phyloP scores from a whole-genome alignment of 768 basidiomycete genomes.

The Leccinum ochraceum region DNA sequence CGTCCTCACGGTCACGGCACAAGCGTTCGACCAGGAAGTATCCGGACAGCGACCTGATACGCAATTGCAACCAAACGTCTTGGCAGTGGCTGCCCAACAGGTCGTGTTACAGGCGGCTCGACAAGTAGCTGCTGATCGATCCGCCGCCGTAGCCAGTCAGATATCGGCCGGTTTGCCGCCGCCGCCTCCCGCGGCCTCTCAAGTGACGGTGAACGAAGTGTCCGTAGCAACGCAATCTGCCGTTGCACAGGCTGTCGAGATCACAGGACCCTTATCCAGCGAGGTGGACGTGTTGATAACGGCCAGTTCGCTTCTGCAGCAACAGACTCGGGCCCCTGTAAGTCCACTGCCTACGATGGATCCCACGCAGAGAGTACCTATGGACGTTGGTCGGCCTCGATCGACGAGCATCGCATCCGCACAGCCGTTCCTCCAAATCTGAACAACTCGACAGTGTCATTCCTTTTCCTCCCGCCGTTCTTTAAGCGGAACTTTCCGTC shows the following conservation, averaged over 20 bases:
- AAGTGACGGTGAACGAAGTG: constrained; percentile 57
- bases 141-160: constrained; percentile 42
- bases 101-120: constrained; percentile 78
- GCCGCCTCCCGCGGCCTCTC: constrained; percentile 32
- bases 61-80: constrained; percentile 49
- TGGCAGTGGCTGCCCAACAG: constrained; percentile 78
- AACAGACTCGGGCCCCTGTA: constrained; percentile 38
- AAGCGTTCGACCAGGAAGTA: constrained; percentile 73
- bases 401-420: constrained; percentile 34
- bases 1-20: constrained; percentile 68
- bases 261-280: constrained; percentile 68
- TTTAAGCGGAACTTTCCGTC: constrained; percentile 28
- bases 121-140: constrained; percentile 54
- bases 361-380: constrained; percentile 28
- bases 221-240: constrained; percentile 70
- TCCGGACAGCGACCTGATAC: constrained; percentile 52
- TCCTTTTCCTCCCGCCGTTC: constrained; percentile 28
- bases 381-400: constrained; percentile 37
- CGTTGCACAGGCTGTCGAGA: constrained; percentile 80
- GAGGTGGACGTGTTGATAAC: constrained; percentile 83
- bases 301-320: constrained; percentile 54
- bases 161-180: constrained; percentile 42
- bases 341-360: constrained; percentile 29
- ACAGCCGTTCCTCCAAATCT: constrained; percentile 29
- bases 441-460: constrained; percentile 19